These are phyloP conservation scores for Canariomyces notabilis DNA, from an alignment of 2,329 filamentous ascomycete genomes.

Conservation along the genomic window DNA sequence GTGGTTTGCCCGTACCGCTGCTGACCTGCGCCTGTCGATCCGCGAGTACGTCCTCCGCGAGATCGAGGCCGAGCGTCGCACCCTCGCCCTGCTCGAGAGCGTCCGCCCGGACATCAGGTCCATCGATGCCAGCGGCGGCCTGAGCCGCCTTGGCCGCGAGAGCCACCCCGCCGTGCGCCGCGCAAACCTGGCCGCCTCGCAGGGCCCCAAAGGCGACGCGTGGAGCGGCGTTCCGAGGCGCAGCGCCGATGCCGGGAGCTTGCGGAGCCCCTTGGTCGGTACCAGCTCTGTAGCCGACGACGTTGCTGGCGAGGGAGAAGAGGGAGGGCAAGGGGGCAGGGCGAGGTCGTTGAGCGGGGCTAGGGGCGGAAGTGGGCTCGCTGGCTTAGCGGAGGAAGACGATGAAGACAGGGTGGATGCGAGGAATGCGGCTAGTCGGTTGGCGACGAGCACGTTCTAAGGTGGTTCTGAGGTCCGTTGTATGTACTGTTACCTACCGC, in stretches of 20 bases:
- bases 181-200: conserved; percentile 74
- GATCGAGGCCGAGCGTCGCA: conserved; percentile 91
- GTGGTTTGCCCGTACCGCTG: conserved; percentile 83
- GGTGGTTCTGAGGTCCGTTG: too few species aligned
- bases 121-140: conserved; percentile 85
- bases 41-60: conserved; percentile 90
- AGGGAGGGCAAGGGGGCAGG: conserved; percentile 32
- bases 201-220: conserved; percentile 95
- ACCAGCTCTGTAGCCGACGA: conserved; percentile 53
- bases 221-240: conserved; percentile 92
- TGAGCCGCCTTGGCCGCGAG: conserved; percentile 85
- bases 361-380: conserved; percentile 35
- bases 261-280: conserved; percentile 55
- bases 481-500: not conserved
- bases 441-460: conserved; percentile 91
- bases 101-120: conserved; percentile 88
- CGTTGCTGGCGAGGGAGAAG: conserved; percentile 48
- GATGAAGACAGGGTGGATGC: conserved; percentile 94
- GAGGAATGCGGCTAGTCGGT: conserved; percentile 85
- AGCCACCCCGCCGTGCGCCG: conserved; percentile 69
- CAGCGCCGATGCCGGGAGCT: conserved; percentile 66
- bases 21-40: conserved; percentile 77
- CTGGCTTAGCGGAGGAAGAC: conserved; percentile 68
- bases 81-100: conserved; percentile 85
- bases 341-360: conserved; percentile 36